These are phyloP conservation scores for Trypanosoma lewisi DNA, from an alignment of 208 protist genomes.

Conservation along the genomic window DNA sequence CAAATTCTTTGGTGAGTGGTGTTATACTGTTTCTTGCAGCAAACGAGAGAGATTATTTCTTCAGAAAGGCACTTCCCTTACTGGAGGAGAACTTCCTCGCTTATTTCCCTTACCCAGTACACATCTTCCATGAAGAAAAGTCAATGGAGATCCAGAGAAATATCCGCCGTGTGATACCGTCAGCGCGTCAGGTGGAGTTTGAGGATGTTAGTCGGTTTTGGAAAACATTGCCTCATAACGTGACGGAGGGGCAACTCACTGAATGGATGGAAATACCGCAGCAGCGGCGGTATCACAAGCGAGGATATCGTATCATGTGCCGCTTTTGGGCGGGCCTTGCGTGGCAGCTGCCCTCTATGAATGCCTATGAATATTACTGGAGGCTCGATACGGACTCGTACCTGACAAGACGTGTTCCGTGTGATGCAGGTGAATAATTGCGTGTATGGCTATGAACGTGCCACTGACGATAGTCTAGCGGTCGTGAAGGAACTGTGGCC, in stretches of 20 bases:
- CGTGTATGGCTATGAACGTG: constrained; percentile 27
- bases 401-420: constrained; percentile 24
- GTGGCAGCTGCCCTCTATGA: constrained; percentile 35
- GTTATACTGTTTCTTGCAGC: constrained; percentile 12
- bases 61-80: constrained; percentile 23
- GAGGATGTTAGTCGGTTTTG: constrained; percentile 32
- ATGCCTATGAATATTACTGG: constrained; percentile 54
- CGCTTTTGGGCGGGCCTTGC: constrained; percentile 35
- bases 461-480: not conserved
- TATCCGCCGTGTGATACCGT: constrained; percentile 21
- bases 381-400: constrained; percentile 41
- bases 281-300: constrained; percentile 14
- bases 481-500: constrained; percentile 10
- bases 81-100: constrained; percentile 35
- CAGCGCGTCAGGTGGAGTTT: constrained; percentile 28
- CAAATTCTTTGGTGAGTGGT: not conserved
- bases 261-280: constrained; percentile 18
- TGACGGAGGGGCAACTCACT: constrained; percentile 23
- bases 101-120: constrained; percentile 42
- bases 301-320: constrained; percentile 43
- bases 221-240: constrained; percentile 13
- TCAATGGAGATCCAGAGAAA: constrained; percentile 8
- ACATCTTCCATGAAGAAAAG: constrained; percentile 45
- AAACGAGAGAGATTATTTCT: constrained; percentile 14
- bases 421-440: constrained; percentile 29